Evolutionary conservation across 2,329 filamentous ascomycete genomes (phyloP).

Genomic region (Penicillium fuscoglaucum): DNA sequence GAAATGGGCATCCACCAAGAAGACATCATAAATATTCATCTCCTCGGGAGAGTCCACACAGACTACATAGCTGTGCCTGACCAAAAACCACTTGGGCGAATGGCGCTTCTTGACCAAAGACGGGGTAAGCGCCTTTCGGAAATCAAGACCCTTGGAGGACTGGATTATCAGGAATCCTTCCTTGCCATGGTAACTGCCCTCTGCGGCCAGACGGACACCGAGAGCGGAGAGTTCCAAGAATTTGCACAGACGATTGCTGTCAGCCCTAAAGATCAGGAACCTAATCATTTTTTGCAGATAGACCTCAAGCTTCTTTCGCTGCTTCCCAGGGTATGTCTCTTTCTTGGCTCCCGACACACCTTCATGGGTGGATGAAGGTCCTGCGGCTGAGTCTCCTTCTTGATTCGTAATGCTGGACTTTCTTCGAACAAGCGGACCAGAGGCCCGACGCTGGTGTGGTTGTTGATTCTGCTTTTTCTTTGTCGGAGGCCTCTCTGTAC

Average conservation of each 20-base stretch:
- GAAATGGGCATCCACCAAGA: slow-evolving; percentile 91
- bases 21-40: slow-evolving; percentile 98
- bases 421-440: slow-evolving; percentile 58
- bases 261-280: slow-evolving; percentile 93
- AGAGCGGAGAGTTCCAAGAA: slow-evolving; percentile 94
- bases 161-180: slow-evolving; percentile 93
- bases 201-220: slow-evolving; percentile 87
- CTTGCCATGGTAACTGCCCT: slow-evolving; percentile 96
- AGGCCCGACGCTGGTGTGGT: slow-evolving; percentile 47
- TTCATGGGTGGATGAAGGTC: slow-evolving; percentile 33
- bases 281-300: slow-evolving; percentile 93
- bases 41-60: slow-evolving; percentile 98
- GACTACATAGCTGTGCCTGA: slow-evolving; percentile 96
- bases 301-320: slow-evolving; percentile 80
- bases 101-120: slow-evolving; percentile 77
- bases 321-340: slow-evolving; percentile 72
- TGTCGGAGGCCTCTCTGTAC: slow-evolving; percentile 61
- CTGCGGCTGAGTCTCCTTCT: slow-evolving; percentile 42
- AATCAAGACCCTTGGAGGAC: slow-evolving; percentile 84
- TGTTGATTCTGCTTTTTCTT: slow-evolving; percentile 46
- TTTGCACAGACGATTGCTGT: slow-evolving; percentile 93
- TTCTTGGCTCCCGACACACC: slow-evolving; percentile 44
- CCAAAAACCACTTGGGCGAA: slow-evolving; percentile 93
- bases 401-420: slow-evolving; percentile 55
- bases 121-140: slow-evolving; percentile 76